Evolutionary conservation across 78 protist genomes (phyloP), one percentile per base, ranked within the genome.

Genomic region (Dictyostelium discoideum): DNA sequence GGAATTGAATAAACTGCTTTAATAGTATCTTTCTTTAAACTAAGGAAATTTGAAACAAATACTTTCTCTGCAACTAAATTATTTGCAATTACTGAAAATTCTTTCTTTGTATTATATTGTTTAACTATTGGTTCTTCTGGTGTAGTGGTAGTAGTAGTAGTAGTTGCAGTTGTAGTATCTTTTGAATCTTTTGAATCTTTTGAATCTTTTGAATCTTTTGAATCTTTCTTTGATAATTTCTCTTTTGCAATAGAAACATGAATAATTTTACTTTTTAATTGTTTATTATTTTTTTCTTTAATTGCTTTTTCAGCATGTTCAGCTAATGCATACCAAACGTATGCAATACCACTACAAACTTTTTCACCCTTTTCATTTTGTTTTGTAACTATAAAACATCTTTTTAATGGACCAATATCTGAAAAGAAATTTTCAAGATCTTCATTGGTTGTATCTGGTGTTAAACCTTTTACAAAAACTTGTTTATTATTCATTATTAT

Each of bases 291-390:
- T 78, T 65, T 65, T 11, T 39, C 46, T 24, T 80, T 90, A 26
- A 90, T 50, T 16, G 94, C 94, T 50, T 48, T 4, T 14, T 46
- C 65, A 2, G 87, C 94, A 90, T 90, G 94, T n/a, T 82, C 94
- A 16, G 80, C 54, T 14, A 90, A 16, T 16, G 94, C 85, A 72
- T 67, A 90, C 88, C 87, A 90, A 29, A 90, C 82, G 60, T 65
- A 90, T 22, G 80, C 94, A 5, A 42, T 72, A 72, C 94, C 94
- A 81, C 79, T 50, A 76, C 88, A 82, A 20, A 14, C 39, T 60
- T 90, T 80, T 40, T 60, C 67, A 22, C 54, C 54, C 14, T 78
- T 78, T 14, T 73, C 79, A 32, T 79, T 72, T 57, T n/a, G 40
- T 72, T 82, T 90, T 18, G 73, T 82, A 2, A 90, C 84, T 1